Evolutionary conservation across 2,329 filamentous ascomycete genomes (phyloP).

Genomic region (Botrytis pseudocinerea): DNA sequence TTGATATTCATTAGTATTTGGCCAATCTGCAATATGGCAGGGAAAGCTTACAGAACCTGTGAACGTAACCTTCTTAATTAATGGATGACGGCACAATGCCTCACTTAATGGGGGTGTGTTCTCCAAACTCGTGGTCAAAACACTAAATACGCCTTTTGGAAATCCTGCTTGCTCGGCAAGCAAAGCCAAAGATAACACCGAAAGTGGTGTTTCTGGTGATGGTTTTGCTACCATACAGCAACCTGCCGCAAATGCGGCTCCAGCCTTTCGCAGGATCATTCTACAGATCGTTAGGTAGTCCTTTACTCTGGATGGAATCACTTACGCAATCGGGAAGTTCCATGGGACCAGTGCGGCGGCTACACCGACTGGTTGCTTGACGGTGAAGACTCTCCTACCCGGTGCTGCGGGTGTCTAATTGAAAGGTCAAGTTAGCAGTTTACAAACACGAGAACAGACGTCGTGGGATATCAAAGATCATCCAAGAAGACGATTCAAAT

Average conservation of each 20-base stretch:
- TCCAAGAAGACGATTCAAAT: background rate
- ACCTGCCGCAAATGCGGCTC: constrained; percentile 68
- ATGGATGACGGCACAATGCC: constrained; percentile 55
- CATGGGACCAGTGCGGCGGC: constrained; percentile 69
- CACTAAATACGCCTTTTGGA: constrained; percentile 59
- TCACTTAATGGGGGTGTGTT: constrained; percentile 56
- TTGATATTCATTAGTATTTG: constrained; percentile 20
- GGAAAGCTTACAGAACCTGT: constrained; percentile 49
- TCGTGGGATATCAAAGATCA: no score
- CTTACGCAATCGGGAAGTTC: constrained; percentile 66
- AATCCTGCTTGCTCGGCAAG: constrained; percentile 58
- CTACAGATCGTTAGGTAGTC: constrained; percentile 8
- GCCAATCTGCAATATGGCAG: background rate
- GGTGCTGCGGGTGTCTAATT: constrained; percentile 55
- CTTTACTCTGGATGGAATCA: background rate
- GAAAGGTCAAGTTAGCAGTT: background rate
- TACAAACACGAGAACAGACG: background rate
- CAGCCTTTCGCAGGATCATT: constrained; percentile 66
- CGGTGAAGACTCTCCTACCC: constrained; percentile 64
- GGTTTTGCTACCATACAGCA: constrained; percentile 76
- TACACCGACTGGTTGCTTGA: constrained; percentile 75
- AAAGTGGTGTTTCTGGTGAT: constrained; percentile 65
- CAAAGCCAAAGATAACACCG: constrained; percentile 54
- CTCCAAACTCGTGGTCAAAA: constrained; percentile 59
- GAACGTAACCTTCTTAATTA: constrained; percentile 63